Conservation (phyloP, 371 early-diverging fungal species). For the Mortierella sp. region DNA sequence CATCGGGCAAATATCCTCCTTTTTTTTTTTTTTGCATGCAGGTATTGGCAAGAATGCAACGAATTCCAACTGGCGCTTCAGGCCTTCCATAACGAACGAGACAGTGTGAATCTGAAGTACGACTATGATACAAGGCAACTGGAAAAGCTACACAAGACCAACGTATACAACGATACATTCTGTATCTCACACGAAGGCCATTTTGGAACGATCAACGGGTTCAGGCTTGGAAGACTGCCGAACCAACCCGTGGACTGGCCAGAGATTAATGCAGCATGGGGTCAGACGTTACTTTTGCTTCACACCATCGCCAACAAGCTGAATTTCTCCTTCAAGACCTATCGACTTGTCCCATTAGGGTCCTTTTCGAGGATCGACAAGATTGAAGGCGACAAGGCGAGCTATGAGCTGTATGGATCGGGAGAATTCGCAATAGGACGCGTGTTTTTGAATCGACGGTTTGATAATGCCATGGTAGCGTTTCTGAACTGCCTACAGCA, state of each 20-base stretch:
- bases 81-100: conserved; percentile 79
- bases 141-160: conserved; percentile 88
- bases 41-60: conserved; percentile 83
- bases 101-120: conserved; percentile 80
- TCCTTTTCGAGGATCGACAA: conserved; percentile 92
- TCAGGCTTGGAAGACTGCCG: conserved; percentile 87
- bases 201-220: conserved; percentile 94
- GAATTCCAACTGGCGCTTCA: conserved; percentile 70
- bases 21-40: conserved; percentile 21
- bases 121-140: conserved; percentile 82
- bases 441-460: conserved; percentile 86
- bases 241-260: conserved; percentile 89
- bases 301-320: conserved; percentile 89
- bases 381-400: conserved; percentile 77
- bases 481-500: conserved; percentile 90
- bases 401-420: conserved; percentile 91
- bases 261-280: conserved; percentile 98
- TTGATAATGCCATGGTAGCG: conserved; percentile 91
- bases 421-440: conserved; percentile 86
- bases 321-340: conserved; percentile 84
- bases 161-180: conserved; percentile 94
- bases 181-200: conserved; percentile 86
- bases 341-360: conserved; percentile 89
- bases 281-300: conserved; percentile 86
- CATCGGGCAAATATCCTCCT: no score